Evolutionary conservation across 1,139 yeast genomes (phyloP), one percentile per base, ranked within the genome.

Genomic region (Hyphopichia wangnamkhiaoensis): DNA sequence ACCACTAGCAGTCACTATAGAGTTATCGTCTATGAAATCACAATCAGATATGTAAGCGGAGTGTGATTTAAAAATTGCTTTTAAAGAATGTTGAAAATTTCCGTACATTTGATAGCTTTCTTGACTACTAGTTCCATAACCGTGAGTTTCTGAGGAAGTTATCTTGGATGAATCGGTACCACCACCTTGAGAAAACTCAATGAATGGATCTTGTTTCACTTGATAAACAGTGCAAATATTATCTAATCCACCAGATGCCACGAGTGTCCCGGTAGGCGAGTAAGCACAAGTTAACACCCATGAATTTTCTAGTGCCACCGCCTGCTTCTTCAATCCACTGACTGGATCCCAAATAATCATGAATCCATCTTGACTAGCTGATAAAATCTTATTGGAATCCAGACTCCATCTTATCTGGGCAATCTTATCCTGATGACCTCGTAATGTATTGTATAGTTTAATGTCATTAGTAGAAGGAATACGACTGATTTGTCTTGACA

Each of bases 341-440:
- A 76, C 67, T 0, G 90, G 75, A 58, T 90, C 93, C 97, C 97
- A 91, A 23, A 89, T 61, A 35, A 91, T 71, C 70, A 89, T 72
- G 54, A 79, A 85, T 2, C 96, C 96, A 61, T 91, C 97, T 56
- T 88, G 96, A 25, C 94, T 82, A 0, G 90, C 89, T 33, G 90
- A 80, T 9, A 89, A 63, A 2, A 91, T 56, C 31, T 69, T 72
- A 31, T 66, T 61, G 13, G 87, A 78, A 52, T 85, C 84, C 1
- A 67, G 56, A 37, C 82, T 75, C 93, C 96, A 86, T 39, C 79
- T 71, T 47, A 86, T 67, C 45, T 80, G 80, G 14, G 82, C 75
- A 17, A 90, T 76, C 56, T 90, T 88, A 52, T 82, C 84, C 47
- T 76, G 79, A 58, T 90, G 97, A 0, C 96, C 96, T 44, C 67